Percentiles rank a stretch among this genome's conserved stretches.
These are phyloP conservation scores for Triticum dicoccoides DNA, from an alignment of 176 grass and related monocot species.

Conservation along the genomic window DNA sequence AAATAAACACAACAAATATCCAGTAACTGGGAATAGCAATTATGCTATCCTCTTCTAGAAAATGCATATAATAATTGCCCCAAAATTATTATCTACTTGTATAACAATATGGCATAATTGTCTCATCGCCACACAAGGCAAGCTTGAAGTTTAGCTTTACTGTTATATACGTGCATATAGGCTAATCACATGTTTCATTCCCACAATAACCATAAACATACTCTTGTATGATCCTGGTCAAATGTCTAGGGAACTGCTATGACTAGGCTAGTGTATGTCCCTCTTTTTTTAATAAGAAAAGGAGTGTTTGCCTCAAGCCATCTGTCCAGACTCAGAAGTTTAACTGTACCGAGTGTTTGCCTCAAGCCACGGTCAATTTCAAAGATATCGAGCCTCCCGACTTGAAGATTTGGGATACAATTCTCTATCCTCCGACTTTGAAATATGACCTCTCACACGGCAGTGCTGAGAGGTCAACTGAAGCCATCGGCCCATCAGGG, in stretches of 20 bases:
- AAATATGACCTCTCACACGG: background rate
- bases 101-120: background rate
- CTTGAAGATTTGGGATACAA: background rate
- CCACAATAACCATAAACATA: slow-evolving; percentile 14
- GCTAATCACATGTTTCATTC: slow-evolving; percentile 6
- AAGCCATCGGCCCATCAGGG: background rate
- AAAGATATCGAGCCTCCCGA: background rate
- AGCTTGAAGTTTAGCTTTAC: slow-evolving; percentile 1
- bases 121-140: background rate
- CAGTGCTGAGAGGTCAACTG: background rate
- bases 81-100: too few relatives aligned
- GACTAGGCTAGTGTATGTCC: background rate
- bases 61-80: background rate
- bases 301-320: background rate
- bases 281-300: slow-evolving; percentile 21
- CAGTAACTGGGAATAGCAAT: background rate
- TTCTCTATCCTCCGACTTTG: background rate
- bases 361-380: background rate
- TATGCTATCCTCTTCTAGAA: background rate
- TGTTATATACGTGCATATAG: background rate
- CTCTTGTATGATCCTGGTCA: slow-evolving; percentile 5
- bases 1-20: background rate
- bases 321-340: background rate
- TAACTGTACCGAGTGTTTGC: background rate
- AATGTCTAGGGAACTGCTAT: slow-evolving; percentile 2